Base-by-base conservation (phyloP, 768 basidiomycete genomes). In the Favolaschia claudopus region DNA sequence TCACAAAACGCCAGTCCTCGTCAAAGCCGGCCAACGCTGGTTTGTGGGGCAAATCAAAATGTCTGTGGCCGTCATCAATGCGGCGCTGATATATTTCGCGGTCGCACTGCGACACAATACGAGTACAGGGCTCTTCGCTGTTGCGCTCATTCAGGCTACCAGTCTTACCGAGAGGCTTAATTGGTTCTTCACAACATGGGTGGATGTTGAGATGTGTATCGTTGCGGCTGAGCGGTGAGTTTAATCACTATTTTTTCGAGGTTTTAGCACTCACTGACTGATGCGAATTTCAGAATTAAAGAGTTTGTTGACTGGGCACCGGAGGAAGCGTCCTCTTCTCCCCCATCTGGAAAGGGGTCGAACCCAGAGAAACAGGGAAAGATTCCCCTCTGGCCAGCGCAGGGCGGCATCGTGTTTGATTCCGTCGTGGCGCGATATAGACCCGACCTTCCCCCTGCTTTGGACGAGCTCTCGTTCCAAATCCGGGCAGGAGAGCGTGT, bases 161-260 rank as follows among this genome's bases (percentile, higher is more conserved):
- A 54, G 52, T 25, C 52, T 54, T 25, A 54, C 52, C 4, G 52
- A 54, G n/a, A 40, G 52, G 42, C 52, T 54, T 27, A 54, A 54
- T 32, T 54, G 52, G 52, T 54, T 54, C 33, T 54, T 54, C 32
- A 54, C 22, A 8, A 54, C 52, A 9, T 54, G 52, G 52, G 52
- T 54, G 32, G 52, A 54, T 7, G 52, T 54, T 9, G 52, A 54
- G 42, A 54, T 54, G 13, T 54, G 52, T 44, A 29, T 54, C 10
- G 52, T 54, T 34, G 52, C 52, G 24, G 52, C 52, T 13, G 52
- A 54, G 42, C 52, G 52, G 52, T 54, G 52, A 25, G 52, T 44
- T 14, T 5, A 3, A 39, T 20, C 37, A 17, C 37, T 15, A 12
- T 36, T 24, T 6, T 40, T 22, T n/a, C n/a, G n/a, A n/a, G n/a